Base-by-base conservation (phyloP, 306 rosid species). In the Cicer arietinum region DNA sequence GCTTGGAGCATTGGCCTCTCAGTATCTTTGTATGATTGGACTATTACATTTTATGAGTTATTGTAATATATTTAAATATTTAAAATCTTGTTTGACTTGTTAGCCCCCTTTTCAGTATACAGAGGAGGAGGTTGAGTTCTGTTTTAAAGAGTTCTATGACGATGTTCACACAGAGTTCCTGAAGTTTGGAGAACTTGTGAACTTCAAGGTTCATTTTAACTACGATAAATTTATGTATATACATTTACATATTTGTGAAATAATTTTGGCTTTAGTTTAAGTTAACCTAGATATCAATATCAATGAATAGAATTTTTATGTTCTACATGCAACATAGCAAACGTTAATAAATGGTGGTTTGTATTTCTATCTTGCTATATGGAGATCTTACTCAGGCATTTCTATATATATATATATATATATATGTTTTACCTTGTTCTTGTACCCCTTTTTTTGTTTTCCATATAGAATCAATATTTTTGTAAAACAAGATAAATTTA, bases 141-240 rank as follows among this genome's bases (percentile, higher is more conserved):
- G 88, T 74, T 94, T 81, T 82, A 94, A 94, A 83, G 98, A 91
- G 80, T 94, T 94, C 85, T 94, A 91, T 40, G 96, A 91, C 76
- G 98, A 94, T 84, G 98, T 94, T 83, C 98, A 94, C 84, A 94
- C 96, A n/a, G 97, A 94, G 84, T 91, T 94, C 82, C 84, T 86
- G 81, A 94, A 90, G 85, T 91, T 87, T 73, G 98, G 98, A 54
- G 96, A 94, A 88, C 91, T 94, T 82, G 83, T 90, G 64, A 94
- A 91, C 89, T 94, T 94, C 84, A 94, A 94, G 98, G 98, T 94
- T 82, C 59, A 66, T 69, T 66, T 79, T 76, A 47, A 74, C 48
- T 16, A 39, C 48, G 8, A 63, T 63, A 69, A 14, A 44, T 69
- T 17, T 50, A 9, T 35, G 7, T 50, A 7, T 17, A n/a, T 8